Percentiles rank a stretch among this genome's conserved stretches.
These are phyloP conservation scores for Hirschioporus abietinus DNA, from an alignment of 768 basidiomycete species.

Conservation along the genomic window DNA sequence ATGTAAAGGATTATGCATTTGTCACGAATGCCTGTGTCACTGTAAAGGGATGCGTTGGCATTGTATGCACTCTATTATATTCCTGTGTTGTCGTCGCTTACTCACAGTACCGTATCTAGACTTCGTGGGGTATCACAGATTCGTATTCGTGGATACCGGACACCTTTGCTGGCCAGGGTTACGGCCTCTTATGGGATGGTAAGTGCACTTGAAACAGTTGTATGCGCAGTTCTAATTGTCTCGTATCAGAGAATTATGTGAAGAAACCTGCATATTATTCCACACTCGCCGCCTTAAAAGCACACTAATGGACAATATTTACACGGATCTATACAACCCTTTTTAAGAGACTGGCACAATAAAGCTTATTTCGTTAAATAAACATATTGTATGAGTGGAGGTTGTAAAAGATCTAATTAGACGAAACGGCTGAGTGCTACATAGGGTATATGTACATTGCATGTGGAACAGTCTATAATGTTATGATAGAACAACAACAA, in stretches of 20 bases:
- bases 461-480: not conserved
- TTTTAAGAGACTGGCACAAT: too few relatives aligned
- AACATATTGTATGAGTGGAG: not conserved
- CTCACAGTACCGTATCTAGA: not conserved
- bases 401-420: not conserved
- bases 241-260: not conserved
- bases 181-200: not conserved
- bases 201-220: not conserved
- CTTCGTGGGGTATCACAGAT: not conserved
- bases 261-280: not conserved
- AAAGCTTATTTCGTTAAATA: too few relatives aligned
- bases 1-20: constrained; percentile 5
- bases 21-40: constrained; percentile 1
- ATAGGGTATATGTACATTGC: not conserved
- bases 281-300: too few relatives aligned
- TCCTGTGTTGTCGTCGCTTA: too few relatives aligned
- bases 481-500: not conserved
- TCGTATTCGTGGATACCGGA: not conserved
- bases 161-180: not conserved
- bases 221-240: not conserved
- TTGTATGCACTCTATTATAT: too few relatives aligned
- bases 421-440: not conserved
- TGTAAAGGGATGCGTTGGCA: too few relatives aligned
- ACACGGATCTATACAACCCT: too few relatives aligned
- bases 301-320: too few relatives aligned